Evolutionary conservation across 106 monocot species (phyloP).

Genomic region (Posidonia australis): DNA sequence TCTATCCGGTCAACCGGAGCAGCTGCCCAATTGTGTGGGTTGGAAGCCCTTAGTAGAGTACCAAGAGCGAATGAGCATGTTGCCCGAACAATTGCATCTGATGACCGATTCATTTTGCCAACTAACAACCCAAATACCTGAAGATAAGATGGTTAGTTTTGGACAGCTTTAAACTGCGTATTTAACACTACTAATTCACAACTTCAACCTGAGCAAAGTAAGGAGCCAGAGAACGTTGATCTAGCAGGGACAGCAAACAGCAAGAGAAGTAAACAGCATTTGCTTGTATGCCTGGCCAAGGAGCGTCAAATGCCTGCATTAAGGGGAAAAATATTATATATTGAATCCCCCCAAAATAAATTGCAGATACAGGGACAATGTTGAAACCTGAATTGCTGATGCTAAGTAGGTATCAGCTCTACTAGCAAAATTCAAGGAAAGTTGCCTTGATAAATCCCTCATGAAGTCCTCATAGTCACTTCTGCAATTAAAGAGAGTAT

Average conservation of each 20-base stretch:
- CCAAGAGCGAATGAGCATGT: slow-evolving; percentile 70
- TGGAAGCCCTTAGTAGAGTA: slow-evolving; percentile 48
- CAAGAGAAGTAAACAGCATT: slow-evolving; percentile 93
- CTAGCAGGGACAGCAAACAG: slow-evolving; percentile 57
- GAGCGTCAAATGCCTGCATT: slow-evolving; percentile 78
- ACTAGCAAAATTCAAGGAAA: slow-evolving; percentile 39
- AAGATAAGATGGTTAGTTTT: slow-evolving; percentile 4
- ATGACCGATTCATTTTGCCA: slow-evolving; percentile 48
- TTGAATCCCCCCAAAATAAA: no score
- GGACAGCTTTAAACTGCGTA: not conserved
- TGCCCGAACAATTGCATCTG: slow-evolving; percentile 69
- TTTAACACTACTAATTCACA: not conserved
- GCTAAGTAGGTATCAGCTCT: slow-evolving; percentile 66
- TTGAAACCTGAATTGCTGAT: slow-evolving; percentile 61
- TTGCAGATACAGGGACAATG: not conserved
- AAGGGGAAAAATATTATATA: not conserved
- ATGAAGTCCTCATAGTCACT: slow-evolving; percentile 87
- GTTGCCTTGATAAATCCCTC: slow-evolving; percentile 66
- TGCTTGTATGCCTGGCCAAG: slow-evolving; percentile 91
- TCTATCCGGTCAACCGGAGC: slow-evolving; percentile 33
- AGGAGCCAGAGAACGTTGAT: slow-evolving; percentile 52
- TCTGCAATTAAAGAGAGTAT: slow-evolving; percentile 22
- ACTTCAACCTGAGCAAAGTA: slow-evolving; percentile 63
- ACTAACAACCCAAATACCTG: slow-evolving; percentile 66
- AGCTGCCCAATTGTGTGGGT: slow-evolving; percentile 25